Evolutionary conservation across 164 flowering plant genomes (phyloP).

Genomic region (Nymphaea colorata): DNA sequence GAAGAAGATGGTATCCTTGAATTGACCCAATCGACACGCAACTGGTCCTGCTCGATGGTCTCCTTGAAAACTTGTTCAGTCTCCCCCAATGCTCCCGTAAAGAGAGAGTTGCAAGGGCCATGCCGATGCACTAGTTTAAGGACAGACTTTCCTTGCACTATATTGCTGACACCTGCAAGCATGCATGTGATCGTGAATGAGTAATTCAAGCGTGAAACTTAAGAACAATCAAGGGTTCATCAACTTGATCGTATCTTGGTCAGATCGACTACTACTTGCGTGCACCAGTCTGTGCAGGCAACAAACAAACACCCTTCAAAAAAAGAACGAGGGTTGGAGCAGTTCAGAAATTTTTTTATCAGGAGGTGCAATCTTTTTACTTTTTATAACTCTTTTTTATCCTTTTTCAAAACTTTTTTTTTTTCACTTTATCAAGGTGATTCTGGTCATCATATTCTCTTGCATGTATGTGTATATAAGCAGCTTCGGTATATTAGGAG

Average conservation of each 20-base stretch:
- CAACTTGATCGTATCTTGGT: conserved; percentile 10
- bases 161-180: not conserved
- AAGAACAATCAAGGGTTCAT: not conserved
- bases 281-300: conserved; percentile 35
- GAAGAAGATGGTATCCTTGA: not conserved
- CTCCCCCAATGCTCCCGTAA: conserved; percentile 2
- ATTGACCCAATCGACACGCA: conserved; percentile 1
- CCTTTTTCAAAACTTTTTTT: no score
- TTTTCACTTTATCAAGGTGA: no score
- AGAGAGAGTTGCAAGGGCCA: conserved; percentile 4
- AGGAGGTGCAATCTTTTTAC: no score
- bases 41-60: not conserved
- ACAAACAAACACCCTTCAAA: conserved; percentile 46
- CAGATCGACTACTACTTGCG: conserved; percentile 25
- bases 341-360: conserved; percentile 6
- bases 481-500: no score
- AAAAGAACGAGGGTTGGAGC: conserved; percentile 34
- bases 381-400: no score
- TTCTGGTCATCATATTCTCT: no score
- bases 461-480: no score
- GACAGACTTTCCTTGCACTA: no score
- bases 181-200: no score
- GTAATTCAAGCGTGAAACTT: no score
- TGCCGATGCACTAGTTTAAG: conserved; percentile 21
- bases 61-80: conserved; percentile 6